A percentile compares a stretch with the other conserved stretches of the same genome.
phyloP scores from a whole-genome alignment of 1,284 basidiomycete genomes.

The Heterobasidion irregulare region DNA sequence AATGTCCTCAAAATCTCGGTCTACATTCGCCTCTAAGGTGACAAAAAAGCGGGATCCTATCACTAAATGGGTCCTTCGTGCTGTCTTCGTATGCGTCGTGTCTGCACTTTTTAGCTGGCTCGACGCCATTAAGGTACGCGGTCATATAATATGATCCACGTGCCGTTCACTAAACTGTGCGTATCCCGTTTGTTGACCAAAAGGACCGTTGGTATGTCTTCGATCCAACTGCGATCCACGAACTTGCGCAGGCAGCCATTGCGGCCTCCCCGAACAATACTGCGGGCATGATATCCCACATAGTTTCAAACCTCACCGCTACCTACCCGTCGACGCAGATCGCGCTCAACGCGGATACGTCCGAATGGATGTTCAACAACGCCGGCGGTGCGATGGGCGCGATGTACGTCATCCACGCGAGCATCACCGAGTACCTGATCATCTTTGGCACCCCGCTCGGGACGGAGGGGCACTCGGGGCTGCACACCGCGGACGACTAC shows the following conservation, averaged over 20 bases:
- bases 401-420: slow-evolving; percentile 96
- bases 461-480: slow-evolving; percentile 91
- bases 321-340: slow-evolving; percentile 54
- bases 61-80: slow-evolving; percentile 40
- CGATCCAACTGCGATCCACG: slow-evolving; percentile 55
- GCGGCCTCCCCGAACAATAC: slow-evolving; percentile 53
- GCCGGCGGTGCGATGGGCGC: slow-evolving; percentile 98
- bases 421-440: slow-evolving; percentile 89
- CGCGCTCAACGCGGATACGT: slow-evolving; percentile 51
- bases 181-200: not conserved
- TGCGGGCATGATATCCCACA: slow-evolving; percentile 65
- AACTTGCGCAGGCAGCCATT: slow-evolving; percentile 66
- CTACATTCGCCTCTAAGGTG: not conserved
- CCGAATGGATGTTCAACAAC: slow-evolving; percentile 97
- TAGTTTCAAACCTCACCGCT: slow-evolving; percentile 65
- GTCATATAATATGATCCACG: not conserved
- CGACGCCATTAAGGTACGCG: slow-evolving; percentile 21
- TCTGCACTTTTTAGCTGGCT: slow-evolving; percentile 32
- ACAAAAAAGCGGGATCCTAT: slow-evolving; percentile 5
- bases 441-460: slow-evolving; percentile 95
- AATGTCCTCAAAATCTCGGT: not conserved
- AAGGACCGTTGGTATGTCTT: slow-evolving; percentile 66
- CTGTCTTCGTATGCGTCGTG: slow-evolving; percentile 26
- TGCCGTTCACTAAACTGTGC: not conserved
- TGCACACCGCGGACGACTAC: slow-evolving; percentile 96